Conservation (phyloP, 345 rosid genomes). For the Raphanus sativus region DNA sequence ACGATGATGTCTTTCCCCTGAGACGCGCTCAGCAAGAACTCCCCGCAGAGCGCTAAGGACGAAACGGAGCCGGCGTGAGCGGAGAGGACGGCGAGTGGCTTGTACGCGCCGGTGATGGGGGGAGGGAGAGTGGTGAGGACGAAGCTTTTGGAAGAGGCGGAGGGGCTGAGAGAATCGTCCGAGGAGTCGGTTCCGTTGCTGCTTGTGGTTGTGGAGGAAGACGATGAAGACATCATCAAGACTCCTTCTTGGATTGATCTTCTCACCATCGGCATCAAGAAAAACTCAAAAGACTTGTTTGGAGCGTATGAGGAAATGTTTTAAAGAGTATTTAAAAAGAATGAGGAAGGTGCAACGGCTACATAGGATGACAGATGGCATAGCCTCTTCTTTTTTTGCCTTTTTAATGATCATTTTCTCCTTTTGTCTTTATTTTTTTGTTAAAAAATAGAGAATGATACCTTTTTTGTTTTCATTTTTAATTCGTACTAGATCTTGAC, state of each 20-base stretch:
- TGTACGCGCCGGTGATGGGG: constrained; percentile 43
- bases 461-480: not conserved
- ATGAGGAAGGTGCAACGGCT: constrained; percentile 67
- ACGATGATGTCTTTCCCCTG: constrained; percentile 94
- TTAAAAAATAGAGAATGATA: not conserved
- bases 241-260: constrained; percentile 36
- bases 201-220: constrained; percentile 50
- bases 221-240: constrained; percentile 52
- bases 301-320: constrained; percentile 29
- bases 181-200: constrained; percentile 49
- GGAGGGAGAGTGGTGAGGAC: constrained; percentile 40
- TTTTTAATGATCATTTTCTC: constrained; percentile 21
- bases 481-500: constrained; percentile 2
- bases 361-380: constrained; percentile 46
- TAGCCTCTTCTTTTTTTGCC: constrained; percentile 18
- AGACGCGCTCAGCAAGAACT: constrained; percentile 85
- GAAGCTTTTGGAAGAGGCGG: constrained; percentile 43
- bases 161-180: constrained; percentile 54
- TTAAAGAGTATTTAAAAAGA: constrained; percentile 31
- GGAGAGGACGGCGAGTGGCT: constrained; percentile 70
- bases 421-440: not conserved
- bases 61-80: constrained; percentile 88
- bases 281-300: not conserved
- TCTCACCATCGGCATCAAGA: constrained; percentile 21
- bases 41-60: constrained; percentile 82